Evolutionary conservation across 306 rosid species (phyloP), one percentile per base, ranked within the genome.

Genomic region (Lupinus albus): DNA sequence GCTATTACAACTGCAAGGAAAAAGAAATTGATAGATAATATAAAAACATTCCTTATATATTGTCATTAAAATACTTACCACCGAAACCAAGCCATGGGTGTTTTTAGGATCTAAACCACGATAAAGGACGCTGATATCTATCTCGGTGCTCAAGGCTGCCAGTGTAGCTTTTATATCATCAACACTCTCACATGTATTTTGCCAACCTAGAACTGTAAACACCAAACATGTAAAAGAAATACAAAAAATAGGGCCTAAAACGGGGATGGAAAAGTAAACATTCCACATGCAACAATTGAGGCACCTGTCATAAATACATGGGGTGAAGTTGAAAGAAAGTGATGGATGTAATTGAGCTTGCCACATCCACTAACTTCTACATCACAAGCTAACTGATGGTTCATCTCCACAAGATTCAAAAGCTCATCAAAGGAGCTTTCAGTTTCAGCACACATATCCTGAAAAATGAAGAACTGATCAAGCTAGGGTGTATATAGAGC

Each of bases 151-250:
- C 67, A 94, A 81, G 60, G 95, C 85, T 56, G 82, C 85, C 84
- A 94, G 81, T 50, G 99, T 91, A 47, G 82, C 84, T 17, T 48
- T 81, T 74, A 94, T 94, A 67, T 88, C 92, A 64, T 86, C 91
- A 72, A 77, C 86, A 85, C 82, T 87, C 81, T 94, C 99, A 49
- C 91, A 78, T 32, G 91, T 88, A 62, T 86, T 91, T 76, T 94
- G 99, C 99, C 99, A 94, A 41, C 99, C 99, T 64, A 94, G 68
- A 78, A 94, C 99, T 94, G 86, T 66, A 84, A 50, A 72, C 57
- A 72, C 38, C 60, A 63, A 75, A 79, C 42, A 66, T 13, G 48
- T 52, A 61, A 25, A 25, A 64, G 71, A 47, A 64, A 67, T 64
- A 38, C 64, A 38, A 10, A 7, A 61, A 25, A 45, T 13, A 42